Percentiles rank a stretch among this genome's conserved stretches.
These are phyloP conservation scores for Linum usitatissimum DNA, from an alignment of 345 rosid species.

Conservation along the genomic window DNA sequence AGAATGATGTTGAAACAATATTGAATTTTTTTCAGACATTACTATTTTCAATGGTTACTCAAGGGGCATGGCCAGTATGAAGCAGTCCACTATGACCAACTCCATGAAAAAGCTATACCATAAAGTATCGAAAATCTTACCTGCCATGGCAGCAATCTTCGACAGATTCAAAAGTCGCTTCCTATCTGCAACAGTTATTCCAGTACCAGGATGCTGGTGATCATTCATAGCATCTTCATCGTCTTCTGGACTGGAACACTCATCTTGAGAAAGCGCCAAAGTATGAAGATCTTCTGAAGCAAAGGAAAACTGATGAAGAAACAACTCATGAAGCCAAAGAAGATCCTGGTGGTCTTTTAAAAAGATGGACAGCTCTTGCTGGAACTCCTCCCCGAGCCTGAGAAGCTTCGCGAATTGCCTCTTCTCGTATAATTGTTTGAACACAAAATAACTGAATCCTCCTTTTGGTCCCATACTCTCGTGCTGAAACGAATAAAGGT, in stretches of 20 bases:
- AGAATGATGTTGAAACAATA: not conserved
- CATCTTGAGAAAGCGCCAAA: constrained; percentile 66
- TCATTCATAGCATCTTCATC: constrained; percentile 40
- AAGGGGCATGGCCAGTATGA: not conserved
- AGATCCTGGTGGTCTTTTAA: constrained; percentile 54
- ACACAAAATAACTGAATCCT: constrained; percentile 90
- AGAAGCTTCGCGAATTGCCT: constrained; percentile 69
- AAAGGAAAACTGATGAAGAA: constrained; percentile 70
- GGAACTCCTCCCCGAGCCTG: constrained; percentile 94
- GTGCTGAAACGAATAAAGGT: constrained; percentile 34
- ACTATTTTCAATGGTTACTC: not conserved
- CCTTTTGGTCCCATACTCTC: constrained; percentile 85
- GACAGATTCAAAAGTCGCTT: constrained; percentile 71
- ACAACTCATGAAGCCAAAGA: constrained; percentile 81
- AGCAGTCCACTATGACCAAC: too few relatives aligned
- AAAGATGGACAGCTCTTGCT: constrained; percentile 58
- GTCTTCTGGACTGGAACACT: constrained; percentile 23
- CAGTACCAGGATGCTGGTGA: constrained; percentile 17
- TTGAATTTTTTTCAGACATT: too few relatives aligned
- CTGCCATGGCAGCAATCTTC: constrained; percentile 78
- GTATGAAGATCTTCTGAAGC: constrained; percentile 81
- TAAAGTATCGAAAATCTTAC: constrained; percentile 17
- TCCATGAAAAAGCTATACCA: too few relatives aligned
- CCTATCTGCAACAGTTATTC: constrained; percentile 54
- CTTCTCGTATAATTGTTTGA: constrained; percentile 52